Base-by-base conservation (phyloP, 371 early-diverging fungal species). In the Rhizopus sp. region DNA sequence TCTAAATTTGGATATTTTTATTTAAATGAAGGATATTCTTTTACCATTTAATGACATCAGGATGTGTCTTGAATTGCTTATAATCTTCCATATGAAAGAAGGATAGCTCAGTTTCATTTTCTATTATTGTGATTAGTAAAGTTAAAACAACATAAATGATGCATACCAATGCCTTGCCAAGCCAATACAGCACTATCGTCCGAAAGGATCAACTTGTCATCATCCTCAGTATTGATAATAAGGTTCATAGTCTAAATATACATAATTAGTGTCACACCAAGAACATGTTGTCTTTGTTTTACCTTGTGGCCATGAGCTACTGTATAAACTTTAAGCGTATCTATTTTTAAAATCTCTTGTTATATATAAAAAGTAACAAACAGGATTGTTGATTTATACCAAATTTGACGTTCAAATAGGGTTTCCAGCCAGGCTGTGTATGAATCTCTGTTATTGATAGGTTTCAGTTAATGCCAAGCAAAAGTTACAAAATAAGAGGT, bases 271-370 rank as follows among this genome's bases (percentile, higher is more conserved):
- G 13, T 29, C 13, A 17, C 17, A 35, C 8, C 15, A 38, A 4
- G 29, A 42, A 16, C 37, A 52, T n/a, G 29, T 44, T n/a, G 32
- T 38, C 17, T 46, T n/a, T 23, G 32, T 15, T 38, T 64, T 75
- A 85, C 84, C 78, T 95, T 95, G 55, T 89, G 73, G 17, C 93
- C 94, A 69, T 91, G 91, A 5, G 93, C 89, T 15, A 89, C 86
- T 7, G 89, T 88, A 66, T 94, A 95, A 17, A 93, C 71, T 69
- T 95, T 95, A 44, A 95, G 75, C 13, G 92, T 89, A 64, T 94
- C 92, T 83, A 66, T 49, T 57, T 35, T 13, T 46, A 41, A 52
- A n/a, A 33, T n/a, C 45, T 16, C 7, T 41, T 12, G 50, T 44
- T 3, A 50, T 53, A 50, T 53, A 39, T 39, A 29, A 39, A 6